A percentile compares a stretch with the other conserved stretches of the same genome.
Evolutionary conservation across 352 stramenopile species (phyloP).

Genomic region (Elongisporangium undulatum): DNA sequence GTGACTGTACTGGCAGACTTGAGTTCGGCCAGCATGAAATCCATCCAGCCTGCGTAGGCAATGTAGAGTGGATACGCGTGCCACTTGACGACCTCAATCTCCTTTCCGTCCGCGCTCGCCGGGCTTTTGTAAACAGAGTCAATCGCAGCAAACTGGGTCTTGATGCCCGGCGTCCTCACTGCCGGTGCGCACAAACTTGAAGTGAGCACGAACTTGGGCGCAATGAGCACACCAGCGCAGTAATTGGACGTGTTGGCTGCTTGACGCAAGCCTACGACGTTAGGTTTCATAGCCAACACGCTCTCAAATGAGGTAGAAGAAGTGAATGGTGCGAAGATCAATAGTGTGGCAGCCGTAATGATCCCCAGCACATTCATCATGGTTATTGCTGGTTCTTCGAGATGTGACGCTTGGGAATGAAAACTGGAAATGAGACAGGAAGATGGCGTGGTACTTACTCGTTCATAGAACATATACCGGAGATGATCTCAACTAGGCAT

Average conservation of each 20-base stretch:
- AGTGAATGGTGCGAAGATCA: not conserved
- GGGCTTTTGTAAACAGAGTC: not conserved
- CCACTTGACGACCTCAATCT: not conserved
- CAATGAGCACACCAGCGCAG: constrained; percentile 66
- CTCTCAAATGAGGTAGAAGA: not conserved
- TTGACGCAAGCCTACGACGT: constrained; percentile 20
- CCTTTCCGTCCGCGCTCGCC: not conserved
- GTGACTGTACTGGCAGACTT: not conserved
- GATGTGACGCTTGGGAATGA: not conserved
- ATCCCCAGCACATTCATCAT: not conserved
- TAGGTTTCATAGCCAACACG: not conserved
- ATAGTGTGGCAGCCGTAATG: not conserved
- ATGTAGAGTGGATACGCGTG: not conserved
- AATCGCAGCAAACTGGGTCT: not conserved
- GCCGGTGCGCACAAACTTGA: not conserved
- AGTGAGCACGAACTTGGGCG: constrained; percentile 50
- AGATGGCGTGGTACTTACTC: not conserved
- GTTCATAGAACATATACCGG: not conserved
- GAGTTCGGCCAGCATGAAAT: not conserved
- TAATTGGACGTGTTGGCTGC: constrained; percentile 26
- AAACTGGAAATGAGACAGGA: not conserved
- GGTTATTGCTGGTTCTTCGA: not conserved
- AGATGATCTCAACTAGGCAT: not conserved
- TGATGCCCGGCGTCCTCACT: not conserved
- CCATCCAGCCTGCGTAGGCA: not conserved